Evolutionary conservation across 176 grass and related monocot genomes (phyloP), one percentile per base, ranked within the genome.

Genomic region (Aegilops tauschii): DNA sequence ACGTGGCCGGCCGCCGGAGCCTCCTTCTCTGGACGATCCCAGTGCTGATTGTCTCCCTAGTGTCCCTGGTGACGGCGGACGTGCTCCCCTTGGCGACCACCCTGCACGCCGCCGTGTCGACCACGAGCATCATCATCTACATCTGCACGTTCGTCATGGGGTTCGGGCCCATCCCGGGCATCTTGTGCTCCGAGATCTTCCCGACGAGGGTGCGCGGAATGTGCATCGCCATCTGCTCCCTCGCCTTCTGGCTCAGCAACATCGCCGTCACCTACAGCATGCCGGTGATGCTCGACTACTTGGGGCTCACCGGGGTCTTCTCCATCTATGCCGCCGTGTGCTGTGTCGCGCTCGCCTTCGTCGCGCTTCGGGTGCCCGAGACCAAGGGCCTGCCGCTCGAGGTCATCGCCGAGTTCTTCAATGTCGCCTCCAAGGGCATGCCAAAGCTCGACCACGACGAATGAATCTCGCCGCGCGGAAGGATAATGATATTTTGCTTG

Each of bases 81-180:
- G 34, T 87, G 32, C 39, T 93, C 16, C 37, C 90, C 1, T 73
- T 93, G 80, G 86, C 78, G 20, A 63, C 88, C 5, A 10, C 89
- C 20, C 73, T 88, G 18, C 93, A 98, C 86, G 96, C 96, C 12
- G 89, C 88, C 44, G 30, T 95, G 49, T 92, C 91, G 18, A 98
- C 93, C 20, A 44, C 65, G 5, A 89, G 91, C 35, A 93, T 98
- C 5, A 76, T 95, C 20, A 54, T 93, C 30, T 98, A 95, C 88
- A 81, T 98, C 13, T 98, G 93, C 88, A 90, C 86, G 61, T 98
- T 98, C 76, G 93, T 98, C 20, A 98, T 98, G 95, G 95, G 95
- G 0, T 95, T 98, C 44, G 91, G 95, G 0, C 96, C 93, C 73
- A 83, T 98, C 82, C 95, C 96, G 21, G 95, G 92, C 84, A 98